These are phyloP conservation scores for Pezicula neosporulosa DNA, from an alignment of 2,329 filamentous ascomycete genomes.

Conservation along the genomic window DNA sequence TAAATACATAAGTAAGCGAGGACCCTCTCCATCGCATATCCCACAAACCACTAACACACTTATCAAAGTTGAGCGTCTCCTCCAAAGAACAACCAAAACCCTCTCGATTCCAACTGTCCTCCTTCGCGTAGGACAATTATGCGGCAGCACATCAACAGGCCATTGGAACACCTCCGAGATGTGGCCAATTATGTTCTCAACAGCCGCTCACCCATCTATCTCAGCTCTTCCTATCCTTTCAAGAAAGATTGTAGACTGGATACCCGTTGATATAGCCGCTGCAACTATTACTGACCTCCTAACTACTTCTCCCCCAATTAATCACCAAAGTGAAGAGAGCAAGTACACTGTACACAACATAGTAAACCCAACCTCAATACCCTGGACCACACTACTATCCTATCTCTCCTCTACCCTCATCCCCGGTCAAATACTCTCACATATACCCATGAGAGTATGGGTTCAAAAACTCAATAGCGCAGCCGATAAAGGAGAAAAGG, in stretches of 20 bases:
- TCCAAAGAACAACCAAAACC: constrained; percentile 13
- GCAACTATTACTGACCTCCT: constrained; percentile 13
- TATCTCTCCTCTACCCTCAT: constrained; percentile 6
- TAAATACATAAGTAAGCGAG: constrained; percentile 22
- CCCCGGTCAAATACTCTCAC: constrained; percentile 1
- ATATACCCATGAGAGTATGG: constrained; percentile 17
- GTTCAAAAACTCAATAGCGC: constrained; percentile 7
- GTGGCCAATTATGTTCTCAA: constrained; percentile 22
- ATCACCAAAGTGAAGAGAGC: neutral
- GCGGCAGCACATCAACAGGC: constrained; percentile 18
- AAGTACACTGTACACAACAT: constrained; percentile 20
- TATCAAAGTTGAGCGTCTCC: constrained; percentile 19
- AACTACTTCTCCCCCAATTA: neutral
- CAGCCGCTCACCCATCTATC: constrained; percentile 11
- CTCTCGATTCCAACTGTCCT: constrained; percentile 17
- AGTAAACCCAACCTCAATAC: constrained; percentile 17
- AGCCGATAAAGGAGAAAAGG: constrained; percentile 4
- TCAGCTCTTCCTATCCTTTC: constrained; percentile 12
- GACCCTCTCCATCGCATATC: neutral
- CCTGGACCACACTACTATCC: constrained; percentile 12
- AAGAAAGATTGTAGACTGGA: constrained; percentile 18
- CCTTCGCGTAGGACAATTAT: constrained; percentile 24
- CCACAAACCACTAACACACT: neutral
- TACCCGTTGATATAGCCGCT: constrained; percentile 23
- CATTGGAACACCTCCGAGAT: constrained; percentile 23